Evolutionary conservation across 345 rosid genomes (phyloP).

Genomic region (Rhodamnia rubescens): DNA sequence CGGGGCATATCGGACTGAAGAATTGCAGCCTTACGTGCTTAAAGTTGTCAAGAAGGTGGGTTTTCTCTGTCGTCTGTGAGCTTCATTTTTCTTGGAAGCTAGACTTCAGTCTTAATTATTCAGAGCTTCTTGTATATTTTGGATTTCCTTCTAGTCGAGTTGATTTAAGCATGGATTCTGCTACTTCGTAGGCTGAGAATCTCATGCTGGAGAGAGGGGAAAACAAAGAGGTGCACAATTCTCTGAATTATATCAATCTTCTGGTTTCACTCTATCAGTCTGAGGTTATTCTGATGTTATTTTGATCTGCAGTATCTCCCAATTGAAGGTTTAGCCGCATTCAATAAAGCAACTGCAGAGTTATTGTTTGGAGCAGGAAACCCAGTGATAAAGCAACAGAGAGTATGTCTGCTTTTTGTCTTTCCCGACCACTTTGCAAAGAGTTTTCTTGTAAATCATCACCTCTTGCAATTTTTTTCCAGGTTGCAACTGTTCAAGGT

Average conservation of each 20-base stretch:
- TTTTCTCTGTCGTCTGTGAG: not conserved
- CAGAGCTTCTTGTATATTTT: not conserved
- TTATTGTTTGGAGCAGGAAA: constrained; percentile 76
- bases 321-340: constrained; percentile 94
- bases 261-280: not conserved
- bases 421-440: not conserved
- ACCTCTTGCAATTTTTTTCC: not conserved
- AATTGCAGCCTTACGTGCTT: constrained; percentile 89
- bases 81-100: not conserved
- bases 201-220: constrained; percentile 89
- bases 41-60: constrained; percentile 88
- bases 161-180: not conserved
- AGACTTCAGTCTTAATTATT: not conserved
- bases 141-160: not conserved
- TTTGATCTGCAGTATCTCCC: constrained; percentile 72
- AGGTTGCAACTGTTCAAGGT: constrained; percentile 98
- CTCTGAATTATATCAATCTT: not conserved
- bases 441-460: not conserved
- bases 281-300: not conserved
- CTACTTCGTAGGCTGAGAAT: constrained; percentile 57
- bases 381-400: constrained; percentile 56
- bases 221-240: constrained; percentile 69
- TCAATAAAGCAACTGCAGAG: constrained; percentile 90
- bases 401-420: constrained; percentile 32
- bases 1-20: constrained; percentile 94